Evolutionary conservation across 2,329 filamentous ascomycete species (phyloP).

Genomic region (Cladosporium sp.): DNA sequence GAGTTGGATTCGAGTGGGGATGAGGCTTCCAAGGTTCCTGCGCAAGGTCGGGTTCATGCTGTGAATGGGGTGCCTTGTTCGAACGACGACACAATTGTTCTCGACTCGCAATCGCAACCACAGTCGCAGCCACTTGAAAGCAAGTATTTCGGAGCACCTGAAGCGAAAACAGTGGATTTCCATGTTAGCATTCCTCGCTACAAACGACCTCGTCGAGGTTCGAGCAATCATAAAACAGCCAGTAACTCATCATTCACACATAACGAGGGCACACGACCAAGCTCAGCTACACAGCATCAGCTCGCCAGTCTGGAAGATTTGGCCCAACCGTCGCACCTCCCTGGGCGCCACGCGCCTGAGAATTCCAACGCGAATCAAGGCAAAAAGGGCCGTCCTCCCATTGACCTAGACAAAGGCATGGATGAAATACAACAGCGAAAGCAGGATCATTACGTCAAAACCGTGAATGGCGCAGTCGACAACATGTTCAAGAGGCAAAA

Average conservation of each 20-base stretch:
- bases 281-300: not conserved
- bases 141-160: not conserved
- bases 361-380: not conserved
- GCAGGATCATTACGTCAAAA: not conserved
- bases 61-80: not conserved
- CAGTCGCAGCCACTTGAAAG: not conserved
- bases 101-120: not conserved
- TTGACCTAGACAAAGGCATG: not conserved
- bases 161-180: not conserved
- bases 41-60: not conserved
- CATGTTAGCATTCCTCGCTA: not conserved
- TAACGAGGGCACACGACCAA: not conserved
- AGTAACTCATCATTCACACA: not conserved
- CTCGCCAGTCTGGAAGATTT: not conserved
- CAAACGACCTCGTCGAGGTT: not conserved
- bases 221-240: not conserved
- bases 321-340: not conserved
- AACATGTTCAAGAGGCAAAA: not conserved
- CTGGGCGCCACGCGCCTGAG: not conserved
- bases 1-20: not conserved
- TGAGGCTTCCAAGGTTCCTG: not conserved
- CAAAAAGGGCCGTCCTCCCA: not conserved
- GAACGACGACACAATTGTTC: not conserved
- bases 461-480: not conserved
- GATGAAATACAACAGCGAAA: not conserved